Percentiles rank a stretch among this genome's conserved stretches.
Evolutionary conservation across 495 filamentous ascomycete genomes (phyloP).

Genomic region (Lichenothelia convexa): DNA sequence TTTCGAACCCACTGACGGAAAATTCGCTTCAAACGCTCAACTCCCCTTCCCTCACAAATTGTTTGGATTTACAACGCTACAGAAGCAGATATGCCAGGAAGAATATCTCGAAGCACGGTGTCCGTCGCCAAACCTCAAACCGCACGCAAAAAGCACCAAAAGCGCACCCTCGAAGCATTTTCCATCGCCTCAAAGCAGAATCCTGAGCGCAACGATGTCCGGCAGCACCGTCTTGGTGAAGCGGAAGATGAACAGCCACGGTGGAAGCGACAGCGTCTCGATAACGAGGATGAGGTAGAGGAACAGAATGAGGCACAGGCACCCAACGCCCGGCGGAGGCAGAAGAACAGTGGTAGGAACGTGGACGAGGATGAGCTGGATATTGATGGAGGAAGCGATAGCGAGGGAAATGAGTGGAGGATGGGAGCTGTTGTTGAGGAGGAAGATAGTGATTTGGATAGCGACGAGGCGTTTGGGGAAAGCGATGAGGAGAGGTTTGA

Average conservation of each 20-base stretch:
- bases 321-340: constrained; percentile 1
- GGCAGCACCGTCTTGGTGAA: constrained; percentile 39
- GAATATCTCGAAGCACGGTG: constrained; percentile 14
- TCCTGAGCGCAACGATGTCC: constrained; percentile 30
- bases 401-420: constrained; percentile 77
- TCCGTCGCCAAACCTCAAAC: constrained; percentile 7
- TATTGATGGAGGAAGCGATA: constrained; percentile 49
- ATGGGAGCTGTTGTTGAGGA: constrained; percentile 45
- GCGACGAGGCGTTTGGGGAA: constrained; percentile 81
- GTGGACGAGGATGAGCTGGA: constrained; percentile 17
- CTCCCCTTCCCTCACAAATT: background rate
- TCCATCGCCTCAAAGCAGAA: constrained; percentile 55
- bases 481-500: constrained; percentile 30
- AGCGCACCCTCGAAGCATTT: constrained; percentile 62
- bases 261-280: constrained; percentile 27
- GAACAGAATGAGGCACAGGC: constrained; percentile 29
- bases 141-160: constrained; percentile 18
- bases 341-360: constrained; percentile 26
- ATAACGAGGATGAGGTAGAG: constrained; percentile 30
- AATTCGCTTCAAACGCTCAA: background rate
- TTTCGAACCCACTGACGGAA: constrained; percentile 1
- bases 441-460: constrained; percentile 46
- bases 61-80: no score
- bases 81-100: constrained; percentile 13
- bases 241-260: constrained; percentile 28